Conservation (phyloP, 768 basidiomycete genomes). For the Kwoniella mangroviensis region DNA sequence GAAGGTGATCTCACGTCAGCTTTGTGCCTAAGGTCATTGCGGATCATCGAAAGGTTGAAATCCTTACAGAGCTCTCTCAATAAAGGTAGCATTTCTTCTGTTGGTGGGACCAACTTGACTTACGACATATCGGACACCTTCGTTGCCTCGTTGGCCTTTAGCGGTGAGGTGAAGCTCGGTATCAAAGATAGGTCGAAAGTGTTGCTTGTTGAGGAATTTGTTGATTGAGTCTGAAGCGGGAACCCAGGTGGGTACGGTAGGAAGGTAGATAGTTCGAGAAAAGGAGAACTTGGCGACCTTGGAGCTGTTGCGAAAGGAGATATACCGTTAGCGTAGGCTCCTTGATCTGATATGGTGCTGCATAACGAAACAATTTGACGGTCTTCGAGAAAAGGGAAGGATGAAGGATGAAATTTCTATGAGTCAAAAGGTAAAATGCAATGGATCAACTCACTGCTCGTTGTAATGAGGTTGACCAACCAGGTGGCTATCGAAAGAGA, state of each 20-base stretch:
- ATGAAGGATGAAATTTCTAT: no score
- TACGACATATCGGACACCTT: slow-evolving; percentile 32
- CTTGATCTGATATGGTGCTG: no score
- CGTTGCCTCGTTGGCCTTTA: slow-evolving; percentile 14
- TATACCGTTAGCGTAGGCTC: no score
- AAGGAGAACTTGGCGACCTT: slow-evolving; percentile 26
- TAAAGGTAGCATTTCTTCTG: slow-evolving; percentile 12
- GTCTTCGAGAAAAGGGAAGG: no score
- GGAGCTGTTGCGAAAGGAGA: slow-evolving; percentile 4
- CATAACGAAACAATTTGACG: no score
- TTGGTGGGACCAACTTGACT: slow-evolving; percentile 33
- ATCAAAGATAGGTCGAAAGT: slow-evolving; percentile 13
- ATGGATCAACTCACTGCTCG: slow-evolving; percentile 26
- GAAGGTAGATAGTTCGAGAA: slow-evolving; percentile 27
- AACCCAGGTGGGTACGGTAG: slow-evolving; percentile 27
- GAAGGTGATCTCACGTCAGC: slow-evolving; percentile 2
- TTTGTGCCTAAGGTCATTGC: not conserved
- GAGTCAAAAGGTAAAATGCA: no score
- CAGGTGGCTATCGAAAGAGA: slow-evolving; percentile 24
- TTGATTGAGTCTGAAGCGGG: slow-evolving; percentile 20
- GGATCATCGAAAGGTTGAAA: not conserved
- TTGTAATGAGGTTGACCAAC: slow-evolving; percentile 34
- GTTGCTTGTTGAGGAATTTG: slow-evolving; percentile 19
- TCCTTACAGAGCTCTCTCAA: slow-evolving; percentile 39
- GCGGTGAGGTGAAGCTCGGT: slow-evolving; percentile 27